Base-by-base conservation (phyloP, 345 rosid genomes). In the Combretum micranthum region DNA sequence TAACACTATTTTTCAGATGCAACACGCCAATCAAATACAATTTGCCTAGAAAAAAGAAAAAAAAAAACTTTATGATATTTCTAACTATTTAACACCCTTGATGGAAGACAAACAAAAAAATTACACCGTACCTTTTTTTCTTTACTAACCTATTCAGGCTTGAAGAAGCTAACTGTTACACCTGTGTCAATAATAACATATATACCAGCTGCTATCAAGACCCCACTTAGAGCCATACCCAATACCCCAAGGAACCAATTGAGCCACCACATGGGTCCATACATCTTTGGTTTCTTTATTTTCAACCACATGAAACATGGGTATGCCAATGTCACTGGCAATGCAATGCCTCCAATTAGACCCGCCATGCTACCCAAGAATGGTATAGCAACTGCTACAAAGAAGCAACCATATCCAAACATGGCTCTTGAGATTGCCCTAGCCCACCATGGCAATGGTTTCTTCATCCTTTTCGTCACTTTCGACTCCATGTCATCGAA, bases 261-360 rank as follows among this genome's bases (percentile, higher is more conserved):
- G 17, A 83, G 56, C 49, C 70, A 71, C 87, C 89, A 86, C 62
- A 62, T 72, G 15, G 61, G 62, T 25, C 84, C 57, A n/a, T 55
- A 60, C 50, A 37, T 26, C 56, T 69, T 72, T 0, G 93, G 83
- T 39, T 69, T 68, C 64, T 75, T 86, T 47, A 80, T 60, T 63
- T 76, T 72, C 42, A 86, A 57, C 87, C 89, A 86, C 87, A 83
- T 86, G 62, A 86, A 83, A 63, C 89, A 73, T 10, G 89, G 89
- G 47, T 75, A 86, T 6, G 87, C 76, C 42, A 75, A 67, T 39
- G 93, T 86, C 53, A 83, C 78, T 1, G 82, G 84, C 73, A 86
- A 64, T 13, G 80, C 71, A 14, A 85, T 42, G 20, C 86, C 86
- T 56, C 93, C 93, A 0, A 80, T 25, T 8, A 85, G 80, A 42